Evolutionary conservation across 2,329 filamentous ascomycete species (phyloP), one percentile per base, ranked within the genome.

Genomic region (Aspergillus glaucus): DNA sequence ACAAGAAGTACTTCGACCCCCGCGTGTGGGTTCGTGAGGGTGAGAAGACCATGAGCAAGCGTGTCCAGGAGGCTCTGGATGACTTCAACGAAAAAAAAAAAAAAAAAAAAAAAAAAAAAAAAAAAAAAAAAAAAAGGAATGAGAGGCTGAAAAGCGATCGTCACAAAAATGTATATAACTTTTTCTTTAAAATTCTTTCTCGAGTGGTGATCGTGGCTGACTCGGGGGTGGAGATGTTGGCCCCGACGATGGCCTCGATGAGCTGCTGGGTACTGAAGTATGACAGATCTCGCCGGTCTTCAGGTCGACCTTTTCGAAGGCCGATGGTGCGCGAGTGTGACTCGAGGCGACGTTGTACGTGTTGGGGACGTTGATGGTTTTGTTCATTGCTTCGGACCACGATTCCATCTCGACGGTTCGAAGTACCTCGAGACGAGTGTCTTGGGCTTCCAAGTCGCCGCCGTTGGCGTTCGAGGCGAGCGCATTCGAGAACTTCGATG

Each of bases 371-470:
- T 49, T 40, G n/a, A 58, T 47, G 22, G 47, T 48, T 3, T 48
- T 46, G 10, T 47, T 49, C 26, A 59, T 51, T 3, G 56, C 53
- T 43, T 68, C 64, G 9, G 58, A 55, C 55, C 60, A 67, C 2
- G 57, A 65, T 28, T 67, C 59, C 59, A 69, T 62, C 47, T 69
- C 66, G 1, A 69, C 58, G 4, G 66, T 68, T 19, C 65, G 64
- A 45, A 68, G 50, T 14, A 68, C 62, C 44, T 61, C 61, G 24
- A 67, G 55, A 2, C 57, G 62, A 44, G 59, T 51, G 7, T 41
- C 28, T 4, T 37, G 34, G 3, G 43, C 46, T 32, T 61, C 58
- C 26, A 30, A 9, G 10, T 30, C 26, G 26, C 9, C 26, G 10
- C 9, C 26, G 10, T 30, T 47, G 50, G 15, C 39, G 50, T 37